These are phyloP conservation scores for Penicillium turbatum DNA, from an alignment of 495 filamentous ascomycete species.

Conservation along the genomic window DNA sequence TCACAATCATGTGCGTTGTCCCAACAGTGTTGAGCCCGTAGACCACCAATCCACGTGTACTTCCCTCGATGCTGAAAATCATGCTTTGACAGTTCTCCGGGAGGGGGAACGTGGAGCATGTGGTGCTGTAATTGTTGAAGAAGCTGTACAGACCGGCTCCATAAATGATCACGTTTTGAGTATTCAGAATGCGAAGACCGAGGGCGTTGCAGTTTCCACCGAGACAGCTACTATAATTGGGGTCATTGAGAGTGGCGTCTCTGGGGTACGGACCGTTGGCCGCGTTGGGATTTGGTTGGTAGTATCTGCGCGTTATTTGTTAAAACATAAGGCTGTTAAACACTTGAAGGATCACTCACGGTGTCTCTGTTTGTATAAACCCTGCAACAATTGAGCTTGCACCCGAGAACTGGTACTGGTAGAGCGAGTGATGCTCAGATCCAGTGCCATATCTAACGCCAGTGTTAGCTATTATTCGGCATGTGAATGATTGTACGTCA, in stretches of 20 bases:
- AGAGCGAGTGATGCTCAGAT: slow-evolving; percentile 72
- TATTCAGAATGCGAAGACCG: slow-evolving; percentile 61
- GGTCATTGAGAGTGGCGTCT: slow-evolving; percentile 50
- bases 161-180: slow-evolving; percentile 56
- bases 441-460: slow-evolving; percentile 56
- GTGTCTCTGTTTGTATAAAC: slow-evolving; percentile 81
- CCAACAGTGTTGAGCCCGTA: slow-evolving; percentile 53
- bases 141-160: slow-evolving; percentile 73
- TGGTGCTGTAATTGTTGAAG: slow-evolving; percentile 57
- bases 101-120: slow-evolving; percentile 44
- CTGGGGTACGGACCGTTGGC: slow-evolving; percentile 51
- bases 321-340: neutral
- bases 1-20: slow-evolving; percentile 40
- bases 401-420: slow-evolving; percentile 74
- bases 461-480: slow-evolving; percentile 6
- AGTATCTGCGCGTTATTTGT: slow-evolving; percentile 36
- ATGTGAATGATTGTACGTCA: neutral
- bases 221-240: slow-evolving; percentile 51
- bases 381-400: slow-evolving; percentile 69
- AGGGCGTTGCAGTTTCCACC: slow-evolving; percentile 57
- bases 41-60: slow-evolving; percentile 29
- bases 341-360: slow-evolving; percentile 24
- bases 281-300: slow-evolving; percentile 61
- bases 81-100: slow-evolving; percentile 55
- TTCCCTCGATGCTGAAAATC: slow-evolving; percentile 55